A percentile compares a stretch with the other conserved stretches of the same genome.
Conservation (phyloP, 2,329 filamentous ascomycete genomes). For the Colletotrichum limetticola region DNA sequence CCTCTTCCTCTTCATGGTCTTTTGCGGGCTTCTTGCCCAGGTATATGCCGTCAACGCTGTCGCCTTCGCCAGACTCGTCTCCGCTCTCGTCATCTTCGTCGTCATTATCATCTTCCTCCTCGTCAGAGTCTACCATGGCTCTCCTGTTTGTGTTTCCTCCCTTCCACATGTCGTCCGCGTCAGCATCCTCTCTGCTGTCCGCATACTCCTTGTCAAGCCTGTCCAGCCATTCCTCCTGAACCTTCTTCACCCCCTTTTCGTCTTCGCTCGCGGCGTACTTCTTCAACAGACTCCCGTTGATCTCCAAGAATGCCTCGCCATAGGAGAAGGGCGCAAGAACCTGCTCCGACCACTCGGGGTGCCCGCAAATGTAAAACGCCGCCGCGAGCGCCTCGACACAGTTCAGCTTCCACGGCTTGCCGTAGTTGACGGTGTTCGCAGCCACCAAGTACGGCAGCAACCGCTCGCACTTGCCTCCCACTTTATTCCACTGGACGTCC, state of each 20-base stretch:
- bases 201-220: conserved; percentile 91
- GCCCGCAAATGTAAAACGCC: conserved; percentile 92
- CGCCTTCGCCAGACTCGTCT: conserved; percentile 55
- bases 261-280: conserved; percentile 86
- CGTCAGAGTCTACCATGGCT: conserved; percentile 62
- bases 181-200: conserved; percentile 76
- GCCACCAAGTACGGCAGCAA: conserved; percentile 94
- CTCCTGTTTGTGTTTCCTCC: conserved; percentile 86
- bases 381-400: conserved; percentile 95
- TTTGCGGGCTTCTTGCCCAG: conserved; percentile 63
- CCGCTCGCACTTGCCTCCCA: conserved; percentile 93
- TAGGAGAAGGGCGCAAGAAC: conserved; percentile 89
- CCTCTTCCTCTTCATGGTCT: conserved; percentile 54
- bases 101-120: conserved; percentile 65
- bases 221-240: conserved; percentile 88
- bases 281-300: conserved; percentile 85
- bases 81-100: conserved; percentile 58
- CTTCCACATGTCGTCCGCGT: conserved; percentile 85
- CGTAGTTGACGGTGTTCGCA: conserved; percentile 97
- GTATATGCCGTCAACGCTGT: conserved; percentile 68
- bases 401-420: conserved; percentile 93
- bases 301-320: conserved; percentile 87
- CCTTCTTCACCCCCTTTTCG: conserved; percentile 84
- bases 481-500: conserved; percentile 90
- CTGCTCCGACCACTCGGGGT: conserved; percentile 88